phyloP scores from a whole-genome alignment of 2,329 filamentous ascomycete species.

The Aspergillus sojae region DNA sequence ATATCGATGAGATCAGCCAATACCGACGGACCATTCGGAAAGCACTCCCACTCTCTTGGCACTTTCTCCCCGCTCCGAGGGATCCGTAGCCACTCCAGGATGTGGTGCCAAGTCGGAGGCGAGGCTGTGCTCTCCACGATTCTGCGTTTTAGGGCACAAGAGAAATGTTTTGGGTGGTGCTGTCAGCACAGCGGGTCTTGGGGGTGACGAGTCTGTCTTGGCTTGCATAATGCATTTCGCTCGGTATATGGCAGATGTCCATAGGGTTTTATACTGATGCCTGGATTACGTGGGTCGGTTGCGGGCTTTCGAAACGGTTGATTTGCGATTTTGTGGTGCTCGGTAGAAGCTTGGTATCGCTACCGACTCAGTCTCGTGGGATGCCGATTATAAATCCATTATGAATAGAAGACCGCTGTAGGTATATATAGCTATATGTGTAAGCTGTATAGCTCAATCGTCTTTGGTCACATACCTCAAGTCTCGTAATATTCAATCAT shows the following conservation, averaged over 20 bases:
- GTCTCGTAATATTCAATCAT: neutral
- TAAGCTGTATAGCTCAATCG: neutral
- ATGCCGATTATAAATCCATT: neutral
- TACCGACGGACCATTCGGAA: neutral
- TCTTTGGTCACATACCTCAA: neutral
- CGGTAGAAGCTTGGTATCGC: neutral
- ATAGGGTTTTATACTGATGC: neutral
- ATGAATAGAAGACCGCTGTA: accelerated
- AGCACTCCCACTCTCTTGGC: neutral
- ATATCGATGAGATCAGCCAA: neutral
- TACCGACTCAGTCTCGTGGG: neutral
- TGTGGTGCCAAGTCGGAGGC: neutral
- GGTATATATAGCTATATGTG: neutral
- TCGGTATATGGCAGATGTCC: neutral
- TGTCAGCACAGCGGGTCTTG: neutral
- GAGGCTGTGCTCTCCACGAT: neutral
- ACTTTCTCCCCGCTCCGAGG: neutral
- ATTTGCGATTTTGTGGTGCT: neutral
- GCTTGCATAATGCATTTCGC: neutral
- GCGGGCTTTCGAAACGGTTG: neutral
- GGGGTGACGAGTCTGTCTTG: conserved; percentile 4
- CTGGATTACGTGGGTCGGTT: neutral
- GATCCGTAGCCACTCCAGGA: neutral
- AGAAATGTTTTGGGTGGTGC: neutral
- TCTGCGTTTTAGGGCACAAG: neutral